Conservation (phyloP, 176 grass and related monocot genomes). For the Triticum turgidum region DNA sequence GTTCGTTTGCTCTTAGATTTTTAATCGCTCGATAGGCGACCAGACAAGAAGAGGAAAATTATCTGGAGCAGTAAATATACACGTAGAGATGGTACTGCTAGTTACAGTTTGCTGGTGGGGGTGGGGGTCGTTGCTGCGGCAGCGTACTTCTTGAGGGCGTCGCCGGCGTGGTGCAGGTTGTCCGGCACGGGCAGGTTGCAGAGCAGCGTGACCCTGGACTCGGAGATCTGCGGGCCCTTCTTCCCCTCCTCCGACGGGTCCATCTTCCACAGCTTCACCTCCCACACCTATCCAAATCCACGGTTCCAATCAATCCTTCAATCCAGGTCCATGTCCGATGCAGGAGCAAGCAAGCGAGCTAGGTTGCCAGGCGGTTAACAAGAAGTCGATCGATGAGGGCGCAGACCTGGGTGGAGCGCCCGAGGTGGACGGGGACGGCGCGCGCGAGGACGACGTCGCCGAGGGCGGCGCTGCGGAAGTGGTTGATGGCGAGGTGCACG, state of each 20-base stretch:
- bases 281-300: conserved; percentile 58
- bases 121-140: neutral
- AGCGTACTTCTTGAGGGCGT: conserved; percentile 55
- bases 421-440: conserved; percentile 54
- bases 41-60: neutral
- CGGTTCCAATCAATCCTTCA: too few species aligned
- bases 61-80: too few species aligned
- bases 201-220: conserved; percentile 67
- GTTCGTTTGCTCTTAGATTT: neutral
- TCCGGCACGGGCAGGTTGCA: conserved; percentile 73
- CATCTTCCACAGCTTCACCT: conserved; percentile 70
- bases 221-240: conserved; percentile 41
- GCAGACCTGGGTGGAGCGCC: conserved; percentile 57
- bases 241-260: conserved; percentile 7
- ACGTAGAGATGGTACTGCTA: neutral
- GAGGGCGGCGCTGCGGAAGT: conserved; percentile 61
- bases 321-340: neutral
- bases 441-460: conserved; percentile 64
- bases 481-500: conserved; percentile 78
- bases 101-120: conserved; percentile 16
- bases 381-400: neutral
- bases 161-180: conserved; percentile 43
- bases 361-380: too few species aligned
- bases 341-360: neutral
- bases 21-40: neutral